phyloP scores from a whole-genome alignment of 768 basidiomycete species.

The Daedaleopsis sinensis region DNA sequence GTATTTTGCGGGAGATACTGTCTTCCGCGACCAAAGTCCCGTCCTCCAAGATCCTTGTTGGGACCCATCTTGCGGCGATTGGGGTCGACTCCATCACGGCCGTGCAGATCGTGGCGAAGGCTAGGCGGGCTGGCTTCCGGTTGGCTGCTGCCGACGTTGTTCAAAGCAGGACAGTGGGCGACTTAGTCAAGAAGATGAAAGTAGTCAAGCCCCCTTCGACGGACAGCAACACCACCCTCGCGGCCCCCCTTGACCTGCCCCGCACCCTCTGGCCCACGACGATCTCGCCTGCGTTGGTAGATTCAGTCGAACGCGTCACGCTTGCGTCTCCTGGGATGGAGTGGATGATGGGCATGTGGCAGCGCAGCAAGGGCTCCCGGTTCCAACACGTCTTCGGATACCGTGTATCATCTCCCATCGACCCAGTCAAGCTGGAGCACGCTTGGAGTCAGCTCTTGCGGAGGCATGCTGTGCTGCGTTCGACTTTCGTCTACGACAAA shows the following conservation, averaged over 20 bases:
- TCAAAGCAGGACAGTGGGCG: slow-evolving; percentile 40
- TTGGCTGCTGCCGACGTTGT: slow-evolving; percentile 43
- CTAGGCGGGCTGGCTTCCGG: slow-evolving; percentile 39
- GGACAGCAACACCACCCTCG: neutral
- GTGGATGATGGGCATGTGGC: slow-evolving; percentile 47
- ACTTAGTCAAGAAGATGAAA: slow-evolving; percentile 24
- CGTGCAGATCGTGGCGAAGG: slow-evolving; percentile 45
- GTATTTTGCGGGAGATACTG: slow-evolving; percentile 16
- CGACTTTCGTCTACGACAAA: slow-evolving; percentile 40
- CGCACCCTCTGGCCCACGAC: slow-evolving; percentile 6
- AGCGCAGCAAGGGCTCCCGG: slow-evolving; percentile 40
- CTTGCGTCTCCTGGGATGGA: slow-evolving; percentile 37
- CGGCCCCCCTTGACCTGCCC: slow-evolving; percentile 4
- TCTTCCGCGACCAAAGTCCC: slow-evolving; percentile 33
- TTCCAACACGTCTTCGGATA: slow-evolving; percentile 50
- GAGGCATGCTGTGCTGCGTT: slow-evolving; percentile 44
- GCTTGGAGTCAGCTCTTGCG: slow-evolving; percentile 43
- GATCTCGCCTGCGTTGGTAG: neutral
- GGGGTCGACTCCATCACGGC: slow-evolving; percentile 56
- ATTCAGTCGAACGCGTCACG: slow-evolving; percentile 25
- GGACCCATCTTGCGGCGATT: slow-evolving; percentile 42
- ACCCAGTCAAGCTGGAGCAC: slow-evolving; percentile 30
- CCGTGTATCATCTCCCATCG: slow-evolving; percentile 34
- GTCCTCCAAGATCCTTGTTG: slow-evolving; percentile 31
- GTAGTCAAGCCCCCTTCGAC: neutral